Evolutionary conservation across 2,329 filamentous ascomycete species (phyloP), one percentile per base, ranked within the genome.

Genomic region (Fusarium irregulare): DNA sequence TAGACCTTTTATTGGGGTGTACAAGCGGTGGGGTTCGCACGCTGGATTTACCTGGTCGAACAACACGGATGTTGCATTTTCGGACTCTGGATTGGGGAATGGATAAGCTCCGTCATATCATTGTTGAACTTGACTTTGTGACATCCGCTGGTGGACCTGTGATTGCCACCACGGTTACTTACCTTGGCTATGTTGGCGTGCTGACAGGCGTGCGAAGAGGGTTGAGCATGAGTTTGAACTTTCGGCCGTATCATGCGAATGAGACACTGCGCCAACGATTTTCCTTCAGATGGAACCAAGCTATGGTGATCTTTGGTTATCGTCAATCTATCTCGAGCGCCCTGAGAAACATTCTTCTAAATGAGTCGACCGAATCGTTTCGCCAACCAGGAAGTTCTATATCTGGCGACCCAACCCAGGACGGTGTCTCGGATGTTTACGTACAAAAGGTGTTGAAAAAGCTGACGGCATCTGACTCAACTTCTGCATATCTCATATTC

Each of bases 1-100:
- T 92, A 3, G 90, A 92, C 71, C 78, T 87, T 7, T 80, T 92
- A 37, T 85, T 92, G 78, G 89, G 89, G 4, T 92, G 90, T 74
- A 91, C 89, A 2, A 90, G 87, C 47, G 80, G 80, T 6, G 80
- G 79, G 1, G 76, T 74, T 1, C 71, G 77, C 2, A 69, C 75
- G 0, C 2, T 75, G 0, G 61, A 71, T 18, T 25, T 50, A 4
- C 40, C 34, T 3, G 25, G 20, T 4, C 42, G 44, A 40, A 32
- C 76, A 78, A 73, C 68, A 18, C 69, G 59, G 32, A 67, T 88
- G 79, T 72, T 88, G 66, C 87, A 88, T 75, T 88, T 88, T 68
- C 80, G 87, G 18, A 87, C 85, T 4, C 71, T 88, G 18, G 86
- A 88, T 64, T 87, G 86, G 86, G 80, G 78, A 0, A 88, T 88